Conservation (phyloP, 148 eudicot genomes). For the Cornus suecica region DNA sequence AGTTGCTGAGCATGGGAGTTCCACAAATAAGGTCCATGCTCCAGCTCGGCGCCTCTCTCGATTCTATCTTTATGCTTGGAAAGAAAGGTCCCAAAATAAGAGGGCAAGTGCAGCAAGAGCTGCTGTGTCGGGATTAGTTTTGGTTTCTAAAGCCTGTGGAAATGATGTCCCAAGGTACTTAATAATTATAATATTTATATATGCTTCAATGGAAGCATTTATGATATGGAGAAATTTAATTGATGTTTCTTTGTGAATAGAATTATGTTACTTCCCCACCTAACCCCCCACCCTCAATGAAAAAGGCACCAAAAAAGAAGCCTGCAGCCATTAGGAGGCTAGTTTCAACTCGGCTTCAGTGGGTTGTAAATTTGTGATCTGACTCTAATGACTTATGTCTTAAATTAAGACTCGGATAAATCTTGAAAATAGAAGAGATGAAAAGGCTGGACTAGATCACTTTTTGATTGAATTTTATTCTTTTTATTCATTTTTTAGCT, state of each 20-base stretch:
- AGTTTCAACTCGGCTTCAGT: neutral
- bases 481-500: neutral
- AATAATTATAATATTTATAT: neutral
- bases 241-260: neutral
- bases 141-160: constrained; percentile 85
- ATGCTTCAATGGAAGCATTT: neutral
- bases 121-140: constrained; percentile 62
- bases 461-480: neutral
- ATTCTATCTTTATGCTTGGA: constrained; percentile 59
- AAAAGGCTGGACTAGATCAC: neutral
- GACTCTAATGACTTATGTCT: neutral
- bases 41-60: constrained; percentile 80
- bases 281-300: no score
- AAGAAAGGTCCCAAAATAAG: constrained; percentile 39
- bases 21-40: constrained; percentile 75
- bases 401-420: neutral
- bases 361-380: neutral
- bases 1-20: constrained; percentile 75
- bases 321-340: neutral
- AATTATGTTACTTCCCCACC: no score
- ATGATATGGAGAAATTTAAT: neutral
- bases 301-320: neutral
- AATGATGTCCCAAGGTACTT: constrained; percentile 78
- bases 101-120: constrained; percentile 73
- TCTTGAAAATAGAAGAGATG: neutral